Conservation (phyloP, 192 early-diverging fungal genomes). For the Lunasporangiospora selenospora region DNA sequence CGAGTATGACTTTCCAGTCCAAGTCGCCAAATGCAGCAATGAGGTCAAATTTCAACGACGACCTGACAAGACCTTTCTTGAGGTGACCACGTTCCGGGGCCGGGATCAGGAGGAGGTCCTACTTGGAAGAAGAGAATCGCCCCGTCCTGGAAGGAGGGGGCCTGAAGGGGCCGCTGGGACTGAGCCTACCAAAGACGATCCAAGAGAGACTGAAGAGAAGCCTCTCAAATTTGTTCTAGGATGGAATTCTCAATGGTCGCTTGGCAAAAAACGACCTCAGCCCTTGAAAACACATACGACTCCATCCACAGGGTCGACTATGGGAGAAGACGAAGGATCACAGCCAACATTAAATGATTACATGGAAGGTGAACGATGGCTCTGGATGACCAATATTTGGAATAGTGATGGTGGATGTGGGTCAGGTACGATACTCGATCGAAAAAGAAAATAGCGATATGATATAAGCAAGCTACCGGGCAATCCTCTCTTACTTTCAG, state of each 20-base stretch:
- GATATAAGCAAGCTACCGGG: background rate
- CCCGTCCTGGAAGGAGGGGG: no score
- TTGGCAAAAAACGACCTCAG: no score
- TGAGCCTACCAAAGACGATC: no score
- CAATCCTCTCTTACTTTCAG: background rate
- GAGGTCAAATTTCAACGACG: slow-evolving; percentile 1
- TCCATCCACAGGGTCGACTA: no score
- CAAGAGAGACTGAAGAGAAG: background rate
- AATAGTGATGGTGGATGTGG: slow-evolving; percentile 21
- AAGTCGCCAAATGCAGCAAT: slow-evolving; percentile 1
- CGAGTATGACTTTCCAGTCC: slow-evolving; percentile 32
- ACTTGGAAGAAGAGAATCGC: background rate
- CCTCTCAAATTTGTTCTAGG: slow-evolving; percentile 8
- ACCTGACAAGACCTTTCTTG: slow-evolving; percentile 22
- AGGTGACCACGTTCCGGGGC: slow-evolving; percentile 9
- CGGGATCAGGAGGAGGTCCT: background rate
- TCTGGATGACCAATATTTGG: slow-evolving; percentile 47
- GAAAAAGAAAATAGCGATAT: background rate
- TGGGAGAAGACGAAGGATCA: slow-evolving; percentile 3
- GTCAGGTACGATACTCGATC: slow-evolving; percentile 15
- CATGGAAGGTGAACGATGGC: slow-evolving; percentile 7
- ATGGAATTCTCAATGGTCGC: slow-evolving; percentile 25
- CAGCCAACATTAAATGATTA: background rate
- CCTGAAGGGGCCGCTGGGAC: no score
- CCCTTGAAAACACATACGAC: no score